These are phyloP conservation scores for Candida wancherniae DNA, from an alignment of 805 yeast genomes.

Conservation along the genomic window DNA sequence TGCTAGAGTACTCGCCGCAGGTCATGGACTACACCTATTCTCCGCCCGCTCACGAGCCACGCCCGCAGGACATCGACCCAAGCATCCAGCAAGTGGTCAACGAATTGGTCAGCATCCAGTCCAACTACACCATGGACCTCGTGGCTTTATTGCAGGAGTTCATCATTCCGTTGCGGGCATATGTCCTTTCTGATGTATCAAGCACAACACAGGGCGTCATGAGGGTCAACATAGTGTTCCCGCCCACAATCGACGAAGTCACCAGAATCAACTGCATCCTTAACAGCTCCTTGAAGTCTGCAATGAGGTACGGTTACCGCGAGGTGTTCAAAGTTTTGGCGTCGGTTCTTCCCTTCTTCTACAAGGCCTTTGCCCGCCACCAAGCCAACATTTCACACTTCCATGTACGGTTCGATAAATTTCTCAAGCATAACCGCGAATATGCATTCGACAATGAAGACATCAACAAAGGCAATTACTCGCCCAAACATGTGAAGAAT, in stretches of 20 bases:
- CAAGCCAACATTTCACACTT: slow-evolving; percentile 84
- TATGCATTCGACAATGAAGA: slow-evolving; percentile 24
- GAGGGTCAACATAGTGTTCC: slow-evolving; percentile 73
- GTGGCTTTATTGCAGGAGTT: slow-evolving; percentile 75
- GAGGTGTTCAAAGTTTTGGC: slow-evolving; percentile 82
- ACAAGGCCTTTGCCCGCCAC: slow-evolving; percentile 88
- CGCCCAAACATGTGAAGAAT: slow-evolving; percentile 31
- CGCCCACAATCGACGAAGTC: slow-evolving; percentile 93
- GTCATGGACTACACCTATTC: slow-evolving; percentile 66
- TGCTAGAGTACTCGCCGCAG: slow-evolving; percentile 90
- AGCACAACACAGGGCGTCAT: slow-evolving; percentile 53
- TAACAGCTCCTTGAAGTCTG: slow-evolving; percentile 65
- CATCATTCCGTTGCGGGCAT: slow-evolving; percentile 71
- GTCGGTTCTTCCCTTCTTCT: slow-evolving; percentile 80
- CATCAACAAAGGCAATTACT: slow-evolving; percentile 27
- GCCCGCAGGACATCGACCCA: slow-evolving; percentile 6
- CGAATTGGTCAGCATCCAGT: slow-evolving; percentile 69
- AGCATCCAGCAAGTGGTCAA: slow-evolving; percentile 36
- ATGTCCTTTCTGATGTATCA: slow-evolving; percentile 44
- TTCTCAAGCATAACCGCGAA: slow-evolving; percentile 25
- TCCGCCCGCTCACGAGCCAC: slow-evolving; percentile 42
- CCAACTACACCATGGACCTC: slow-evolving; percentile 64
- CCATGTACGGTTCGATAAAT: slow-evolving; percentile 45
- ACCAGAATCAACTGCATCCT: slow-evolving; percentile 85
- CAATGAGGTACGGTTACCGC: slow-evolving; percentile 62